Evolutionary conservation across 2,329 filamentous ascomycete species (phyloP).

Genomic region (Arthroderma uncinatum): DNA sequence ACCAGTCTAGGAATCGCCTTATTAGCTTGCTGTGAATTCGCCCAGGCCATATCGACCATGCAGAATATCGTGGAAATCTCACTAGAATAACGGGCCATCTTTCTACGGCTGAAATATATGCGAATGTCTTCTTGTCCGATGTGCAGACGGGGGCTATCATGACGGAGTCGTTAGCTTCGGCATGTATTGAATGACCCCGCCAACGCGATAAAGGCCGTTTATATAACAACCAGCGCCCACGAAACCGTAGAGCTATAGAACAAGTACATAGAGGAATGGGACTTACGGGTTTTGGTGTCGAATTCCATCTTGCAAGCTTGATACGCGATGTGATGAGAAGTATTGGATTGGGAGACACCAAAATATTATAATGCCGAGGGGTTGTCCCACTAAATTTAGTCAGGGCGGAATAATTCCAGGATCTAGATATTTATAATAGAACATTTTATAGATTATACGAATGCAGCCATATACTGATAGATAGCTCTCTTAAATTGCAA

Average conservation of each 20-base stretch:
- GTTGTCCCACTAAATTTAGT: background rate
- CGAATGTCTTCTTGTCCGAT: constrained; percentile 75
- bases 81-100: constrained; percentile 93
- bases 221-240: background rate
- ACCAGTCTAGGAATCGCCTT: constrained; percentile 54
- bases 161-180: constrained; percentile 5
- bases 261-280: background rate
- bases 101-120: constrained; percentile 68
- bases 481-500: background rate
- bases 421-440: too few species aligned
- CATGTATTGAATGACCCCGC: background rate
- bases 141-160: constrained; percentile 61
- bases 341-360: background rate
- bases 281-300: constrained; percentile 62
- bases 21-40: background rate
- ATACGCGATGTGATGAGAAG: background rate
- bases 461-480: too few species aligned
- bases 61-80: constrained; percentile 19
- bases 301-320: constrained; percentile 49
- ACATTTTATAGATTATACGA: too few species aligned
- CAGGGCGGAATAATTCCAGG: too few species aligned
- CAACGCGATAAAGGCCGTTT: background rate
- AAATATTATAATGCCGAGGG: background rate
- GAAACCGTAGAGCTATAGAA: background rate
- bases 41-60: background rate